Evolutionary conservation across 129 eudicot genomes (phyloP).

Genomic region (Flaveria bidentis): DNA sequence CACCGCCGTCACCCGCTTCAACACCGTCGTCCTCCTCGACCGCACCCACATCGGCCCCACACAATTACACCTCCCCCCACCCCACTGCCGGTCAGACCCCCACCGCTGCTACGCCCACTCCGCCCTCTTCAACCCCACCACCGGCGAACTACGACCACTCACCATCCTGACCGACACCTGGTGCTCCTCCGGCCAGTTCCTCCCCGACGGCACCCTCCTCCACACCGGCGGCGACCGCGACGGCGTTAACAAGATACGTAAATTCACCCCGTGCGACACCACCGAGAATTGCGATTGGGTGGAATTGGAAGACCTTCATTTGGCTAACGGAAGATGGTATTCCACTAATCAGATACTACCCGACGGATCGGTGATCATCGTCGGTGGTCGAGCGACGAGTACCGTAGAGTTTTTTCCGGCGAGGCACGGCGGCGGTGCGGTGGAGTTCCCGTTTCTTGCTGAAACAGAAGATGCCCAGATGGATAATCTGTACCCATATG

Average conservation of each 20-base stretch:
- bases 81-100: constrained; percentile 6
- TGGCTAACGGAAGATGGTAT: constrained; percentile 74
- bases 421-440: constrained; percentile 32
- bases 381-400: constrained; percentile 53
- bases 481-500: constrained; percentile 80
- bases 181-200: constrained; percentile 93
- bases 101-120: constrained; percentile 73
- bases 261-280: constrained; percentile 56
- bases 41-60: constrained; percentile 65
- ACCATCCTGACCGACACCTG: constrained; percentile 76
- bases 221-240: constrained; percentile 83
- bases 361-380: constrained; percentile 57
- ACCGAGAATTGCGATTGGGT: constrained; percentile 60
- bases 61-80: background rate
- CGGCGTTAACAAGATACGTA: constrained; percentile 57
- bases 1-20: constrained; percentile 80
- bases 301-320: constrained; percentile 48
- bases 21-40: constrained; percentile 86
- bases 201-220: constrained; percentile 79
- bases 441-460: constrained; percentile 49
- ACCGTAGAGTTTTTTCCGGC: constrained; percentile 67
- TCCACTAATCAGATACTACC: constrained; percentile 71
- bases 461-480: constrained; percentile 52
- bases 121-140: constrained; percentile 42
- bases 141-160: constrained; percentile 50